Evolutionary conservation across 2,329 filamentous ascomycete species (phyloP), one percentile per base, ranked within the genome.

Genomic region (Diaporthe amygdali): DNA sequence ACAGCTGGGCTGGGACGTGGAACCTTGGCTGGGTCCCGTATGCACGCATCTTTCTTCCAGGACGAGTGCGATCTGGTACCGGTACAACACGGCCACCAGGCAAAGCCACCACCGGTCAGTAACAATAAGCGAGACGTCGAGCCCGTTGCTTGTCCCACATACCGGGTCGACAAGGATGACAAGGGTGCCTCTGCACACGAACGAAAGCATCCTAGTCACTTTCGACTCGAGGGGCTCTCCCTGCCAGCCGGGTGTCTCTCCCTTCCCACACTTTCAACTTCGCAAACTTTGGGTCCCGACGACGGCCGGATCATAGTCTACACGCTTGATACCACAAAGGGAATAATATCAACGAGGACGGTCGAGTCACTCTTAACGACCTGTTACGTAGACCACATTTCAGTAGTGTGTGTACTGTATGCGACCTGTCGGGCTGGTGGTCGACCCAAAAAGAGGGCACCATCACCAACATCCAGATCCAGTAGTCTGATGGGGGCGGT

Each of bases 71-170:
- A 44, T 61, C 59, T 64, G 41, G 59, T 64, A 64, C 59, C 30
- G 59, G 59, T 64, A 64, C 59, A 63, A 63, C 20, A 63, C 20
- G 59, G 59, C 41, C 41, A 30, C 25, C 20, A n/a, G n/a, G n/a
- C n/a, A n/a, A n/a, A n/a, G 41, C 20, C 59, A 49, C 41, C 44
- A 34, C 59, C 59, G 59, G 44, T 64, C 59, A 32, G 41, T 49
- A 8, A 49, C 30, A 39, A 61, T 49, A 64, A 64, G 59, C 59
- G 59, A 64, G 39, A 46, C 56, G 32, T 47, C 20, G 27, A 63
- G 56, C 41, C 41, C 20, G 30, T 63, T 63, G 56, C 56, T 22
- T 63, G 59, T 63, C 59, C 59, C 41, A 63, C 59, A 64, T 64
- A 15, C 59, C 30, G 44, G 59, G 44, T 37, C 30, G 30, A 64